Conservation (phyloP, 192 early-diverging fungal species). For the Podila epicladia region DNA sequence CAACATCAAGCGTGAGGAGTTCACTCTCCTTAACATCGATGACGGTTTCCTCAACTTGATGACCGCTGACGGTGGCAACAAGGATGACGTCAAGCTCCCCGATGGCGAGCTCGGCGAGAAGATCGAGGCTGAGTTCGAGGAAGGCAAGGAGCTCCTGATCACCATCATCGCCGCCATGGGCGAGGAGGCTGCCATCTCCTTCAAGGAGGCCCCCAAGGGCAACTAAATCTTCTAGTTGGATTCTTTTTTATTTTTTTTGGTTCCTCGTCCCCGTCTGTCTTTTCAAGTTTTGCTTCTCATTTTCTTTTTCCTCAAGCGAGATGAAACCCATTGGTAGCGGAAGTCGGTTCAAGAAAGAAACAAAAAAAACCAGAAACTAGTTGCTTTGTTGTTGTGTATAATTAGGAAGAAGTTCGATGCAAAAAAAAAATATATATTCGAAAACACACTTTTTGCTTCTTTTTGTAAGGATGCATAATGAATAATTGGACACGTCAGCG, state of each 20-base stretch:
- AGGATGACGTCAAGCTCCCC: conserved; percentile 97
- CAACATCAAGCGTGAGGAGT: conserved; percentile 90
- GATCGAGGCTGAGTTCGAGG: conserved; percentile 78
- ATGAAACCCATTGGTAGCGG: too few species aligned
- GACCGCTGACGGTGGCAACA: conserved; percentile 78
- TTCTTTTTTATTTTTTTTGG: background rate
- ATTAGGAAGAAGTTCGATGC: too few species aligned
- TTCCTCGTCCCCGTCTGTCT: background rate
- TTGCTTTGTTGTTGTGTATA: too few species aligned
- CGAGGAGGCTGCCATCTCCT: conserved; percentile 86
- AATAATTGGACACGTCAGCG: too few species aligned
- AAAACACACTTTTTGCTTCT: too few species aligned
- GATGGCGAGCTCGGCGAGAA: conserved; percentile 83
- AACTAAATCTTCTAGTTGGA: conserved; percentile 26
- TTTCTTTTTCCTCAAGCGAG: background rate
- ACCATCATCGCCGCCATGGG: conserved; percentile 92
- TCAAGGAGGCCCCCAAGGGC: conserved; percentile 78
- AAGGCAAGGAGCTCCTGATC: conserved; percentile 73
- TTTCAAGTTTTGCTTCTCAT: background rate
- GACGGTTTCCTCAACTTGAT: conserved; percentile 93
- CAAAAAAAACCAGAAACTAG: too few species aligned
- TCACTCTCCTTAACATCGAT: conserved; percentile 85
- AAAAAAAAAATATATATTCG: too few species aligned
- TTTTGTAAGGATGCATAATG: too few species aligned
- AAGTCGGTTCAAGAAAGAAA: too few species aligned